phyloP scores from a whole-genome alignment of 176 grass and related monocot genomes.

The Dendrocalamus sinicus region DNA sequence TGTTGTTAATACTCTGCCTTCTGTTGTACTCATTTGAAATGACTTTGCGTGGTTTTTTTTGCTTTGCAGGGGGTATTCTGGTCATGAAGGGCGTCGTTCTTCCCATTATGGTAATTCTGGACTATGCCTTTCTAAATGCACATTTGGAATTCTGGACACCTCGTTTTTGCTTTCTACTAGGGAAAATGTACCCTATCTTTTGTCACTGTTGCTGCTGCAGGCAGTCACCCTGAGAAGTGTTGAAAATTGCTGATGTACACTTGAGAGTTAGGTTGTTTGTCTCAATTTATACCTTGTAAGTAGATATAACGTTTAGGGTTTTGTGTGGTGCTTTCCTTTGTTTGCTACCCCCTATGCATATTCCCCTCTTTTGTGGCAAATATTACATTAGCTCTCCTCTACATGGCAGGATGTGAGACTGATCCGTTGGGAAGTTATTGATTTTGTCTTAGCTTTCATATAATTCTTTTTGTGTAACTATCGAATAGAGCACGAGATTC shows the following conservation, averaged over 20 bases:
- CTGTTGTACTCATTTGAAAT: conserved; percentile 35
- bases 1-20: conserved; percentile 19
- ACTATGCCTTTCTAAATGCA: neutral
- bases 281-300: neutral
- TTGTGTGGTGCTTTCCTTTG: neutral
- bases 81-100: conserved; percentile 70
- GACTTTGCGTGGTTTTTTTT: conserved; percentile 13
- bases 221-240: neutral
- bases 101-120: conserved; percentile 69
- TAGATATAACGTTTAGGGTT: conserved; percentile 2
- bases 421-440: neutral
- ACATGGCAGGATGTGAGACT: neutral
- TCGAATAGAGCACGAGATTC: neutral
- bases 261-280: neutral
- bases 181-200: neutral
- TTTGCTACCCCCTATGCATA: neutral
- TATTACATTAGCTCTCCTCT: neutral
- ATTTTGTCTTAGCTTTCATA: neutral
- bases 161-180: neutral
- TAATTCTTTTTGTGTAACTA: neutral
- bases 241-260: conserved; percentile 2
- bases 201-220: neutral
- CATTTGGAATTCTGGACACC: neutral
- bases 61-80: conserved; percentile 71
- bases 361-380: neutral